These are phyloP conservation scores for Ceratobasidium papillatum DNA, from an alignment of 1,284 basidiomycete genomes.

Conservation along the genomic window DNA sequence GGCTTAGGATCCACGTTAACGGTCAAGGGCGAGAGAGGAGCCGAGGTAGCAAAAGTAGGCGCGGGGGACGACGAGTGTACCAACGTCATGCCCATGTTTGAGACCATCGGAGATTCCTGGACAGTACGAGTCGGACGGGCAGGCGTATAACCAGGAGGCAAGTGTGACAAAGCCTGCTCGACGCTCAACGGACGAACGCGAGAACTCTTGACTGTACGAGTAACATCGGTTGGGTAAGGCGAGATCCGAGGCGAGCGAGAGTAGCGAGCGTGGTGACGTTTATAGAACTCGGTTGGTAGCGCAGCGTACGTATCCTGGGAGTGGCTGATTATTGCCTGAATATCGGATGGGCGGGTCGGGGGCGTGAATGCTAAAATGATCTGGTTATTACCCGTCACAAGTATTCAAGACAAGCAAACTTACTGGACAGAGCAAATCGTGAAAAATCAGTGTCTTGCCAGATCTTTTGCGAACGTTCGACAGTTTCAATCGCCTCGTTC, in stretches of 20 bases:
- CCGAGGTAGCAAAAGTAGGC: conserved; percentile 50
- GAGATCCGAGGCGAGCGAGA: conserved; percentile 73
- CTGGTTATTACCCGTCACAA: neutral
- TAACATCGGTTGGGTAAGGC: conserved; percentile 64
- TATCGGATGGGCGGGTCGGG: conserved; percentile 67
- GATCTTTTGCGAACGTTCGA: conserved; percentile 68
- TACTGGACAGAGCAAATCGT: conserved; percentile 73
- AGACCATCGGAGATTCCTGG: conserved; percentile 14
- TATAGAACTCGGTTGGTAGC: conserved; percentile 71
- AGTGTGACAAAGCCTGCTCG: conserved; percentile 55
- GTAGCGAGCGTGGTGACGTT: conserved; percentile 59
- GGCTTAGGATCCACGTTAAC: conserved; percentile 49
- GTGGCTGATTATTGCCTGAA: conserved; percentile 75
- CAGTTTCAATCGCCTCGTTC: conserved; percentile 71
- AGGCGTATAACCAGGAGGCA: conserved; percentile 46
- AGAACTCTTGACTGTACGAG: conserved; percentile 45
- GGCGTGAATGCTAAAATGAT: conserved; percentile 71
- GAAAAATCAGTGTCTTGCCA: conserved; percentile 81
- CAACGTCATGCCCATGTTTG: conserved; percentile 40
- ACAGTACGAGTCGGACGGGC: conserved; percentile 44
- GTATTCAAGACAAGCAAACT: conserved; percentile 49
- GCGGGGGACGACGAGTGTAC: conserved; percentile 49
- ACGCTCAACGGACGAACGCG: conserved; percentile 52
- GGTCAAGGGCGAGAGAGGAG: conserved; percentile 56
- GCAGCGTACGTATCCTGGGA: conserved; percentile 74